Percentiles rank a stretch among this genome's conserved stretches.
Conservation (phyloP, 805 yeast genomes). For the Candida yuanshanica region DNA sequence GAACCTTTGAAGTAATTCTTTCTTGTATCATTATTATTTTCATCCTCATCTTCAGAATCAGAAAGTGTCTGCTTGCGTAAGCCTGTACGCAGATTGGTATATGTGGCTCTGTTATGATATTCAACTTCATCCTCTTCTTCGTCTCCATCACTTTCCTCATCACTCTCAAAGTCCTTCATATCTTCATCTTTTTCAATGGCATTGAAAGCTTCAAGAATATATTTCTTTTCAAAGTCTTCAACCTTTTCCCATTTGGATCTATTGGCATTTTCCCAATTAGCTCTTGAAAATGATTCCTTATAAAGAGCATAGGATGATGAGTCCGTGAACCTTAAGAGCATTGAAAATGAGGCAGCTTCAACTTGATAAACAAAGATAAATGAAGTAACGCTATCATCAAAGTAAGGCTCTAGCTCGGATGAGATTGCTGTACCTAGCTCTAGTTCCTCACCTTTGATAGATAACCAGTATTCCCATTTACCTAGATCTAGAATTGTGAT, state of each 20-base stretch:
- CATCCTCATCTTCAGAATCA: constrained; percentile 36
- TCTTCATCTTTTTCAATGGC: constrained; percentile 34
- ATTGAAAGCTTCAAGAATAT: constrained; percentile 49
- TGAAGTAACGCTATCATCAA: constrained; percentile 48
- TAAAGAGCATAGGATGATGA: constrained; percentile 40
- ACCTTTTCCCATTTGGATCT: constrained; percentile 41
- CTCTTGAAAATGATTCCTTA: constrained; percentile 44
- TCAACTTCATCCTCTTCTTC: constrained; percentile 33
- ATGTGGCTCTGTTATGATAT: constrained; percentile 24
- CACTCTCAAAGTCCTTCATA: constrained; percentile 20
- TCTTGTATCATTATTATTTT: constrained; percentile 26
- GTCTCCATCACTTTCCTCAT: constrained; percentile 26
- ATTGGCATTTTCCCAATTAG: constrained; percentile 59
- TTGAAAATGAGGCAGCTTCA: constrained; percentile 43
- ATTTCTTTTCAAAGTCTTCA: constrained; percentile 44
- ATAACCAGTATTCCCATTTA: constrained; percentile 48
- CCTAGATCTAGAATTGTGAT: constrained; percentile 41
- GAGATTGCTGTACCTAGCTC: constrained; percentile 37
- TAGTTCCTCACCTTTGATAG: constrained; percentile 29
- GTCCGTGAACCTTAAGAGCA: constrained; percentile 51
- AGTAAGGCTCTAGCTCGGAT: constrained; percentile 57
- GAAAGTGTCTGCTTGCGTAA: constrained; percentile 16
- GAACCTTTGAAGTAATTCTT: constrained; percentile 26
- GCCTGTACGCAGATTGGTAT: constrained; percentile 19
- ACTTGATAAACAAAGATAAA: constrained; percentile 58